A percentile compares a stretch with the other conserved stretches of the same genome.
Conservation (phyloP, 2,329 filamentous ascomycete genomes). For the Leptographium lundbergii region DNA sequence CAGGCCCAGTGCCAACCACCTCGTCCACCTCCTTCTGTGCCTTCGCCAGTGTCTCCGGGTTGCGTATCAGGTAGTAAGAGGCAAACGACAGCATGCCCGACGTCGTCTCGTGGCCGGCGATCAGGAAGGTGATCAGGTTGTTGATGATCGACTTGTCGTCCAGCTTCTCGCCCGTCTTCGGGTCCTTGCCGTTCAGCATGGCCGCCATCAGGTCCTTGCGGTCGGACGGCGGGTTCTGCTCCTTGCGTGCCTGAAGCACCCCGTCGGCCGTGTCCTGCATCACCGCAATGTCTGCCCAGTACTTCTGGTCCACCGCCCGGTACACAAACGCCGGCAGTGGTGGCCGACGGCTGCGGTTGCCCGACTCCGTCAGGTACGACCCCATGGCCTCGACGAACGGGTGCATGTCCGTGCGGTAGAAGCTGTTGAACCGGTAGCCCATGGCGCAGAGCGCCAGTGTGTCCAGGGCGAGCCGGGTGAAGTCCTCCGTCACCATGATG, state of each 20-base stretch:
- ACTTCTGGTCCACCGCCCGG: conserved; percentile 35
- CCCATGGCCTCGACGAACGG: conserved; percentile 59
- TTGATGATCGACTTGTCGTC: conserved; percentile 50
- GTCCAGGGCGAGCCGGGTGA: conserved; percentile 61
- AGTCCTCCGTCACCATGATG: conserved; percentile 53
- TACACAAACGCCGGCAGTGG: conserved; percentile 36
- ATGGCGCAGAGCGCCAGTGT: conserved; percentile 61
- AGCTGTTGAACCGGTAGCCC: conserved; percentile 63
- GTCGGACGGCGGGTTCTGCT: conserved; percentile 30
- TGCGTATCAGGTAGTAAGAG: conserved; percentile 52
- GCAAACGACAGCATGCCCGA: conserved; percentile 53
- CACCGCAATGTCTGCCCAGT: conserved; percentile 38
- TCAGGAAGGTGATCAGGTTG: conserved; percentile 62
- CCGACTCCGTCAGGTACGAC: conserved; percentile 45
- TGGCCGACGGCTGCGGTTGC: conserved; percentile 31
- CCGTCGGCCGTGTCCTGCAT: conserved; percentile 43
- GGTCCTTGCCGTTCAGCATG: conserved; percentile 56
- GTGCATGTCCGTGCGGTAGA: conserved; percentile 54
- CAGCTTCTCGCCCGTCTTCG: conserved; percentile 53
- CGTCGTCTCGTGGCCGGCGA: conserved; percentile 61
- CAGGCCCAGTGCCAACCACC: conserved; percentile 44
- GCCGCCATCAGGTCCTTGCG: conserved; percentile 57
- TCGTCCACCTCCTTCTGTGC: conserved; percentile 56
- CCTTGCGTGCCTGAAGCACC: conserved; percentile 46
- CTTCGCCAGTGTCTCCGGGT: conserved; percentile 44